Evolutionary conservation across 768 basidiomycete genomes (phyloP).

Genomic region (Lactarius pseudohatsudake): DNA sequence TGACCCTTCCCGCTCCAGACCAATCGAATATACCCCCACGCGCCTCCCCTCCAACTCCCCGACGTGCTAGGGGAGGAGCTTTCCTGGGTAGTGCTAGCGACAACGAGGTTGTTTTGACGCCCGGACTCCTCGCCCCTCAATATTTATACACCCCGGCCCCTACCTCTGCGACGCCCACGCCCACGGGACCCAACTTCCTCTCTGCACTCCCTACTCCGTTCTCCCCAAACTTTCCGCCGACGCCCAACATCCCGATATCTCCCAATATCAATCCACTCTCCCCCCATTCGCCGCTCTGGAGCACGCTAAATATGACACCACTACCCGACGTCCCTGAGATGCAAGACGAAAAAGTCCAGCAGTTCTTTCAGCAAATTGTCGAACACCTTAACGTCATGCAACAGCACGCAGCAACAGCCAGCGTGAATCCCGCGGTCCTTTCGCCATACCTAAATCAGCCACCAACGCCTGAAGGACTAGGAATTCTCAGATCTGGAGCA

Average conservation of each 20-base stretch:
- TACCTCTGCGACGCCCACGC: slow-evolving; percentile 5
- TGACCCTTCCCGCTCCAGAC: slow-evolving; percentile 30
- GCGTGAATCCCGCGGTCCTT: slow-evolving; percentile 11
- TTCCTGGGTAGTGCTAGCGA: slow-evolving; percentile 26
- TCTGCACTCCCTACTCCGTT: slow-evolving; percentile 33
- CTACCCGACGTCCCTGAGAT: slow-evolving; percentile 64
- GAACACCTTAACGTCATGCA: slow-evolving; percentile 77
- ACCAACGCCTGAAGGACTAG: slow-evolving; percentile 16
- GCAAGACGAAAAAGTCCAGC: slow-evolving; percentile 73
- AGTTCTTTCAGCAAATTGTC: slow-evolving; percentile 84
- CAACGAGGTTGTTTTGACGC: slow-evolving; percentile 25
- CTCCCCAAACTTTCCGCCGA: slow-evolving; percentile 28
- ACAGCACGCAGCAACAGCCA: slow-evolving; percentile 41
- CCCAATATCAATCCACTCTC: slow-evolving; percentile 33
- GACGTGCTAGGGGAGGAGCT: slow-evolving; percentile 42
- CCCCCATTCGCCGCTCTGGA: slow-evolving; percentile 38
- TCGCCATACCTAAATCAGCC: slow-evolving; percentile 10
- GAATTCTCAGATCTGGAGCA: slow-evolving; percentile 12
- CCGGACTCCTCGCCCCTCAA: slow-evolving; percentile 23
- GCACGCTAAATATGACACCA: slow-evolving; percentile 38
- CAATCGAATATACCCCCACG: slow-evolving; percentile 47
- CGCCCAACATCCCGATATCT: slow-evolving; percentile 21
- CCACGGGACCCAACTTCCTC: slow-evolving; percentile 30
- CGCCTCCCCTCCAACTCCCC: slow-evolving; percentile 60
- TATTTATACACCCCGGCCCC: slow-evolving; percentile 23